A percentile compares a stretch with the other conserved stretches of the same genome.
phyloP scores from a whole-genome alignment of 805 yeast genomes.

The Candida caryicola region DNA sequence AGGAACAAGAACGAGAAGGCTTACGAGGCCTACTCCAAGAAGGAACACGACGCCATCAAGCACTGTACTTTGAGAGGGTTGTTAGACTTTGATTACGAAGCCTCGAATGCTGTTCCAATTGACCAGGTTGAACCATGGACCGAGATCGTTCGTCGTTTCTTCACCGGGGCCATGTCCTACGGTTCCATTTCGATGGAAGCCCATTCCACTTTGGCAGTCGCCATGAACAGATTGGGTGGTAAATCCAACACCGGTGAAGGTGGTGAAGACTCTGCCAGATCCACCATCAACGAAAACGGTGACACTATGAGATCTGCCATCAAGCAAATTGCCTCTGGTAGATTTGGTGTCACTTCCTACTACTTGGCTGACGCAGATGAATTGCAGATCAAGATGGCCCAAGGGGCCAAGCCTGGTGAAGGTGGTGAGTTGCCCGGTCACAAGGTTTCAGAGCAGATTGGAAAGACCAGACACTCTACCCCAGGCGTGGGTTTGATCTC shows the following conservation, averaged over 20 bases:
- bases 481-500: slow-evolving; percentile 96
- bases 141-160: slow-evolving; percentile 93
- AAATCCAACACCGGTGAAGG: slow-evolving; percentile 99
- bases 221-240: slow-evolving; percentile 97
- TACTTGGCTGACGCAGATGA: slow-evolving; percentile 96
- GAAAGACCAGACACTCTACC: slow-evolving; percentile 93
- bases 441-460: slow-evolving; percentile 84
- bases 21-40: slow-evolving; percentile 83
- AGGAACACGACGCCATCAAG: slow-evolving; percentile 87
- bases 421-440: slow-evolving; percentile 98
- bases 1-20: slow-evolving; percentile 93
- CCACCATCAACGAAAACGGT: slow-evolving; percentile 75
- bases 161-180: slow-evolving; percentile 99
- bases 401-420: slow-evolving; percentile 99
- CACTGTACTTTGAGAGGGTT: slow-evolving; percentile 93
- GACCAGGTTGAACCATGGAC: slow-evolving; percentile 99
- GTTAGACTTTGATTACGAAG: slow-evolving; percentile 81
- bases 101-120: slow-evolving; percentile 74
- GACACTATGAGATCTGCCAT: slow-evolving; percentile 99
- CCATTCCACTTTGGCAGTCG: slow-evolving; percentile 95
- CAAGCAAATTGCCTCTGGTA: slow-evolving; percentile 95
- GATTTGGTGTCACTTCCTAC: slow-evolving; percentile 96
- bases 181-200: slow-evolving; percentile 99
- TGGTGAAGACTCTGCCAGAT: slow-evolving; percentile 95
- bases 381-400: slow-evolving; percentile 97